Evolutionary conservation across 257 asterid genomes (phyloP), one percentile per base, ranked within the genome.

Genomic region (Nicotiana sylvestris): DNA sequence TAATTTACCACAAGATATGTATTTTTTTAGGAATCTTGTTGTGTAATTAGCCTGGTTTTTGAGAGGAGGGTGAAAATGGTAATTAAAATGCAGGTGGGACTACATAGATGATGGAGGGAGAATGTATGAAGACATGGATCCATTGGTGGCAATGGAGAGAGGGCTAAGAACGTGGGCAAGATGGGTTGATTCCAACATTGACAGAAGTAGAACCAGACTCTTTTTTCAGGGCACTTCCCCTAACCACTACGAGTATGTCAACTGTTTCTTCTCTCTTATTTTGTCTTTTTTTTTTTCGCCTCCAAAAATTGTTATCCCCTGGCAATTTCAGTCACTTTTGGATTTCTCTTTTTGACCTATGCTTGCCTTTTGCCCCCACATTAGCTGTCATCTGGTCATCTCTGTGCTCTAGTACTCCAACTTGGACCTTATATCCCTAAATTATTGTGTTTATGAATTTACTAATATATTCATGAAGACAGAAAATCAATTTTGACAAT

Each of bases 161-260:
- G 99, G 92, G 79, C 85, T 96, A 49, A 89, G 92, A 77, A 96
- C 99, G 29, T 96, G 99, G 99, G 96, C 95, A 30, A 85, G 83
- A 70, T 96, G 99, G 99, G 88, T 92, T 6, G 99, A 94, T 57
- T 7, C 90, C 35, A 94, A 89, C 46, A 80, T 96, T 67, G 98
- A 96, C 86, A 65, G 80, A 9, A 90, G 78, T 16, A 89, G 84
- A 85, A 94, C 89, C 80, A 88, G 87, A 81, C 88, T 96, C 12
- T 93, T 96, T 85, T 96, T 96, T 79, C 98, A 96, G 89, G 89
- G 97, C 62, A 89, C 94, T 88, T 96, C 99, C 56, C 99, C 99
- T 65, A 92, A 98, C 16, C 99, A 96, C 65, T 93, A 94, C 92
- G 86, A 90, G 99, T 96, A 91, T 60, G 92, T 81, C 33, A 4